Base-by-base conservation (phyloP, 345 rosid species). In the Brassica juncea region DNA sequence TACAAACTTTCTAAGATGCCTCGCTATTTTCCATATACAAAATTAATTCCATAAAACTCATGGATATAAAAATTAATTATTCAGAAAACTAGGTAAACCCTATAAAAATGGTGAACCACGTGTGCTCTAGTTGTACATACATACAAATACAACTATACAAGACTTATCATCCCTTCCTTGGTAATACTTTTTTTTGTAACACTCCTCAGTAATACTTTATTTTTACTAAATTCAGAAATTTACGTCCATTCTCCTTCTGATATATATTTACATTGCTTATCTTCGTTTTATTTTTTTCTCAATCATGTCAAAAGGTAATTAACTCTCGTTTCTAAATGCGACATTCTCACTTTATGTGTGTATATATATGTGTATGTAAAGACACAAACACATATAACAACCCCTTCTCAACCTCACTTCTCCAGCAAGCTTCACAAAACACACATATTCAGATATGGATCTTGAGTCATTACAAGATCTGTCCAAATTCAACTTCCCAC, bases 371-470 rank as follows among this genome's bases (percentile, higher is more conserved):
- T 79, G 64, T 79, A 73, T 68, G 73, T 60, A 79, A 73, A 59
- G 82, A 61, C 70, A 66, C 63, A 79, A 73, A 79, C 74, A 79
- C 82, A 79, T 79, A 79, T 72, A 73, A 72, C 44, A 58, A 73
- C 68, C 78, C 70, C 4, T 4, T 78, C 72, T 65, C 81, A 71
- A 78, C 77, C 77, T 72, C 82, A 30, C 78, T 78, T 79, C 82
- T 59, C 78, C 28, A 79, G 47, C 69, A 79, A 73, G 69, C 15
- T 67, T 79, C 82, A 54, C 59, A 54, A 7, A 77, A 64, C 60
- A 71, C 35, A 67, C 30, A 39, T 3, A 5, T 54, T 6, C 28
- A 71, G 61, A 39, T 49, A 80, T 80, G 83, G 83, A 74, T 80
- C 83, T 74, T 63, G 71, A 74, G 0, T 63, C 31, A 74, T 2